These are phyloP conservation scores for Auricularia sp. DNA, from an alignment of 768 basidiomycete species.

Conservation along the genomic window DNA sequence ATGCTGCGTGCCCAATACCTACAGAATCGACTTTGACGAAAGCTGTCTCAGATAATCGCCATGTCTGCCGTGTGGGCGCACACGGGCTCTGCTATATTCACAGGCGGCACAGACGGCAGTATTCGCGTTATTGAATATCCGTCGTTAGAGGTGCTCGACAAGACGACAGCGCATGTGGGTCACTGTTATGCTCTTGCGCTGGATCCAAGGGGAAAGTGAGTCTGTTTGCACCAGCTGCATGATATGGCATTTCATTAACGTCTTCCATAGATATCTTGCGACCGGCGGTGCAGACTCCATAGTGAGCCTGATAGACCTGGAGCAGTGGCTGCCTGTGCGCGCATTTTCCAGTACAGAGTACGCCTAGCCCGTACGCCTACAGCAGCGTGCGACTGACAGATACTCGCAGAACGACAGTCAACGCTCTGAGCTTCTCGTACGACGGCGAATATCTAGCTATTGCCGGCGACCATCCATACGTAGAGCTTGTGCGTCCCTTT, in stretches of 20 bases:
- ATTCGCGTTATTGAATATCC: slow-evolving; percentile 66
- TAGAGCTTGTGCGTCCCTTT: slow-evolving; percentile 55
- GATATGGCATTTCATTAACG: not conserved
- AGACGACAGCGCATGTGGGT: slow-evolving; percentile 65
- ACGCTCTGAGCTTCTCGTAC: slow-evolving; percentile 65
- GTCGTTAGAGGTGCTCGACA: slow-evolving; percentile 45
- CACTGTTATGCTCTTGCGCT: slow-evolving; percentile 69
- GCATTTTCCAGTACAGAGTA: slow-evolving; percentile 77
- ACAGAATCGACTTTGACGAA: not conserved
- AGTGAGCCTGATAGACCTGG: slow-evolving; percentile 67
- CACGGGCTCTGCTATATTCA: slow-evolving; percentile 57
- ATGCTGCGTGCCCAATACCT: slow-evolving; percentile 7
- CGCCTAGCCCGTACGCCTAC: slow-evolving; percentile 19
- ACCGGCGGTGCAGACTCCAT: slow-evolving; percentile 77
- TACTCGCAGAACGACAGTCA: slow-evolving; percentile 47
- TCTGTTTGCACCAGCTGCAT: not conserved
- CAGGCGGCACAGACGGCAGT: slow-evolving; percentile 48
- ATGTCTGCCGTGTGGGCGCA: slow-evolving; percentile 68
- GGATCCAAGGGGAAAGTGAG: slow-evolving; percentile 67
- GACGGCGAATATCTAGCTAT: slow-evolving; percentile 80
- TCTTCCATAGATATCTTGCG: slow-evolving; percentile 48
- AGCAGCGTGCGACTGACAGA: not conserved
- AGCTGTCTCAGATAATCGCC: slow-evolving; percentile 25
- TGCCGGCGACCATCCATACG: slow-evolving; percentile 58
- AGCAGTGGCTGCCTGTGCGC: slow-evolving; percentile 71